Evolutionary conservation across 192 early-diverging fungal species (phyloP).

Genomic region (Umbelopsis sp.): DNA sequence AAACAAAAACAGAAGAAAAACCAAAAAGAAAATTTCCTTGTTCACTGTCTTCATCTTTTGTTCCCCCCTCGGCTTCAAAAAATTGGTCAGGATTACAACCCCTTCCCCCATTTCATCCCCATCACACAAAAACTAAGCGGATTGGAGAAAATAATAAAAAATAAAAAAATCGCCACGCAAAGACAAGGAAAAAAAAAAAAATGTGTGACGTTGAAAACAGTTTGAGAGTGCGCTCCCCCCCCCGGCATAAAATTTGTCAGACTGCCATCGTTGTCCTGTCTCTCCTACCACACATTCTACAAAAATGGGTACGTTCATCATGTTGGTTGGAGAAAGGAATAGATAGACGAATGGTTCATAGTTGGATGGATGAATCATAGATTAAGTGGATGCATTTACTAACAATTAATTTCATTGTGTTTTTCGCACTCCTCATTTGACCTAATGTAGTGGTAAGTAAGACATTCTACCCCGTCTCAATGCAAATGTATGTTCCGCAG

Average conservation of each 20-base stretch:
- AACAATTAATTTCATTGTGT: background rate
- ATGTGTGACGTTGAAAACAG: slow-evolving; percentile 11
- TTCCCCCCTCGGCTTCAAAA: background rate
- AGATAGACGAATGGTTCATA: slow-evolving; percentile 14
- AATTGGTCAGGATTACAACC: background rate
- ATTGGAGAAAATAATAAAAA: background rate
- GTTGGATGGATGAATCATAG: background rate
- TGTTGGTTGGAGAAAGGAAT: background rate
- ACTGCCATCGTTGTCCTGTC: background rate
- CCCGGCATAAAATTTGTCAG: slow-evolving; percentile 15
- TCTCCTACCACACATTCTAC: slow-evolving; percentile 19
- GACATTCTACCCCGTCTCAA: background rate
- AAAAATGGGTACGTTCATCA: slow-evolving; percentile 28
- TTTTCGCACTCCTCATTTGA: background rate
- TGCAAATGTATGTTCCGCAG: background rate
- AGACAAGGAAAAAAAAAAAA: background rate
- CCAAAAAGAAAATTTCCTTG: no score
- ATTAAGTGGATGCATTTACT: background rate
- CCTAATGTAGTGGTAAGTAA: slow-evolving; percentile 9
- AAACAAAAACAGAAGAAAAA: background rate
- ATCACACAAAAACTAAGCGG: background rate
- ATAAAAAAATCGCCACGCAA: background rate
- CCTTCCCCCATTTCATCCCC: background rate
- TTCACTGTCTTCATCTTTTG: background rate
- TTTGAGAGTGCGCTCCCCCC: background rate